phyloP scores from a whole-genome alignment of 805 yeast species.

The Ogataea trehalophila region DNA sequence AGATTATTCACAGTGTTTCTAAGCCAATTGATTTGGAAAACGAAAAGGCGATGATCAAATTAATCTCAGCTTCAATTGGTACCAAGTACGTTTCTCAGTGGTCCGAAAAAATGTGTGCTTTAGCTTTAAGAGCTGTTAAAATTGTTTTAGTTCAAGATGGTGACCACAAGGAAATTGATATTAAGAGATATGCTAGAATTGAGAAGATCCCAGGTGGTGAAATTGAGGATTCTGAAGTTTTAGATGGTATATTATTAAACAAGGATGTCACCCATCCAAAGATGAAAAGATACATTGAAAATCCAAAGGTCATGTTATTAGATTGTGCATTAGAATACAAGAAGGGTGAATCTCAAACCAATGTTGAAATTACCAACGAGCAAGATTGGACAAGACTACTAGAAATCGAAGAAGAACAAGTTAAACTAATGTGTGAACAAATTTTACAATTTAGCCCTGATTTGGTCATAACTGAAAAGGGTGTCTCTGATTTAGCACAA shows the following conservation, averaged over 20 bases:
- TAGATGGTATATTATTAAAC: constrained; percentile 89
- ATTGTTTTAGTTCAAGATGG: constrained; percentile 67
- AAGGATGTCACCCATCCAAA: constrained; percentile 99
- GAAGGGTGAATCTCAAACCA: constrained; percentile 98
- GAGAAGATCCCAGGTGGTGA: constrained; percentile 99
- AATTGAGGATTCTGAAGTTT: constrained; percentile 78
- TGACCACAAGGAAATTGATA: constrained; percentile 76
- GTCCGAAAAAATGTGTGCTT: constrained; percentile 85
- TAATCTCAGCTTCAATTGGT: constrained; percentile 89
- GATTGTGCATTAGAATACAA: constrained; percentile 98
- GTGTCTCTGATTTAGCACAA: constrained; percentile 96
- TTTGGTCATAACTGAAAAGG: constrained; percentile 95
- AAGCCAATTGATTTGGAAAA: constrained; percentile 77
- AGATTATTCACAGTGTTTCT: constrained; percentile 78
- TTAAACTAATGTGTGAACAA: constrained; percentile 78
- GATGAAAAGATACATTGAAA: constrained; percentile 85
- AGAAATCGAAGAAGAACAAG: constrained; percentile 97
- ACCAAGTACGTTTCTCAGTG: constrained; percentile 91
- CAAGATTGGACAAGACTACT: constrained; percentile 93
- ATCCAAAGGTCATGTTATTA: constrained; percentile 82
- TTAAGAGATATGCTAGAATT: constrained; percentile 85
- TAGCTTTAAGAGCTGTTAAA: constrained; percentile 83
- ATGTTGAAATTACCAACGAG: constrained; percentile 93
- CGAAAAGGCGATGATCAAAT: constrained; percentile 80
- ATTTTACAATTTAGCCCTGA: constrained; percentile 84